These are phyloP conservation scores for Hypoxylon cercidicola DNA, from an alignment of 495 filamentous ascomycete genomes.

Conservation along the genomic window DNA sequence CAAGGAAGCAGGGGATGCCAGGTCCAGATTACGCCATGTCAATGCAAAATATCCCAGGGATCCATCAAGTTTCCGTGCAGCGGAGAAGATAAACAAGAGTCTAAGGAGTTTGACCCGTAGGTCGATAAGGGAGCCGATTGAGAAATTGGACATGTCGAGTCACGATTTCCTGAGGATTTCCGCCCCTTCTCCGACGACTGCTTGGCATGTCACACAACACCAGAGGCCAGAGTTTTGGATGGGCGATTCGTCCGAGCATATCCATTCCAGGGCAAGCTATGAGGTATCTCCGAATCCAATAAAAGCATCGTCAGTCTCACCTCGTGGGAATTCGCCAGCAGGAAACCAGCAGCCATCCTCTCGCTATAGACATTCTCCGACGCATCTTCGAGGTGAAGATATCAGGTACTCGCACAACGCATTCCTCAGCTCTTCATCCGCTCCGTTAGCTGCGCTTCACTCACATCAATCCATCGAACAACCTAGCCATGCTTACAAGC, in stretches of 20 bases:
- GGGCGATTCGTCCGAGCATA: conserved; percentile 20
- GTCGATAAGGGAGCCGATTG: conserved; percentile 1
- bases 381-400: conserved; percentile 18
- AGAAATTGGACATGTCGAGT: conserved; percentile 6
- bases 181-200: conserved; percentile 35
- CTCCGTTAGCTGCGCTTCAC: conserved; percentile 7
- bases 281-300: background rate
- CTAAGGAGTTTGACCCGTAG: background rate
- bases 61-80: background rate
- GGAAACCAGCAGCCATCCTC: conserved; percentile 6
- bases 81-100: background rate
- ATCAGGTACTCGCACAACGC: background rate
- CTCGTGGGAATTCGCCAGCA: background rate
- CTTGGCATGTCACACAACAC: conserved; percentile 37
- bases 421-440: conserved; percentile 19
- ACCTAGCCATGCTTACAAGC: background rate
- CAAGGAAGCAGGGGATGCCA: conserved; percentile 42
- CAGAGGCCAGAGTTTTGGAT: conserved; percentile 33
- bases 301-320: background rate
- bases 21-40: conserved; percentile 31
- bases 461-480: conserved; percentile 10
- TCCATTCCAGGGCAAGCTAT: conserved; percentile 10
- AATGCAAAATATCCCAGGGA: conserved; percentile 4
- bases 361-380: background rate
- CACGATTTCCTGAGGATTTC: conserved; percentile 26